Evolutionary conservation across 2,329 filamentous ascomycete species (phyloP), one percentile per base, ranked within the genome.

Genomic region (Penicillium concentricum): DNA sequence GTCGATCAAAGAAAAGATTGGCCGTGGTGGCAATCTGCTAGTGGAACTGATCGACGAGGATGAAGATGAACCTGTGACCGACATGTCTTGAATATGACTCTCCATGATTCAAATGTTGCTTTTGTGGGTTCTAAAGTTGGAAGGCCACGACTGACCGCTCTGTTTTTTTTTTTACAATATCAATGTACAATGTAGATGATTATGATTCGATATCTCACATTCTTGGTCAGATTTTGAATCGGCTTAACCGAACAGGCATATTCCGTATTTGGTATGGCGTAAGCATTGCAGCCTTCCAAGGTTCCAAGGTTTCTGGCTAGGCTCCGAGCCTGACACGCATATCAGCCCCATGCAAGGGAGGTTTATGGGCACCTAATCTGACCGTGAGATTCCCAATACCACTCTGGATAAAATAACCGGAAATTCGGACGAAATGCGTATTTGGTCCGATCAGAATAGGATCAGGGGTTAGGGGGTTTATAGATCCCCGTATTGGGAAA

Each of bases 21-120:
- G 93, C 4, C 82, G 87, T 64, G 92, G 91, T 62, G 91, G 89
- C 3, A 96, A 95, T 74, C 76, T 99, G 56, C 90, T 97, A 63
- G 92, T 97, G 13, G 94, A 99, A 77, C 82, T 82, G 56, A 78
- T 83, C 38, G 74, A 82, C 38, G 74, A 82, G 4, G 80, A 85
- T 26, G 83, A 82, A 2, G 80, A 81, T 0, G 79, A 65, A 58
- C 57, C 52, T 39, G 37, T 32, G 30, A 39, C 47, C 35, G 47
- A 38, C 12, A 41, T 52, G 24, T 45, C 53, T 32, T 56, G 46
- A 54, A 55, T 44, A 28, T 55, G 52, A 50, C 37, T 43, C 38
- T 34, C 20, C 15, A n/a, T n/a, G n/a, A 42, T 42, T 42, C 13
- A 20, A 10, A 18, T 15, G 43, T 20, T 32, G n/a, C 28, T 20